Evolutionary conservation across 257 asterid genomes (phyloP).

Genomic region (Henckelia pumila): DNA sequence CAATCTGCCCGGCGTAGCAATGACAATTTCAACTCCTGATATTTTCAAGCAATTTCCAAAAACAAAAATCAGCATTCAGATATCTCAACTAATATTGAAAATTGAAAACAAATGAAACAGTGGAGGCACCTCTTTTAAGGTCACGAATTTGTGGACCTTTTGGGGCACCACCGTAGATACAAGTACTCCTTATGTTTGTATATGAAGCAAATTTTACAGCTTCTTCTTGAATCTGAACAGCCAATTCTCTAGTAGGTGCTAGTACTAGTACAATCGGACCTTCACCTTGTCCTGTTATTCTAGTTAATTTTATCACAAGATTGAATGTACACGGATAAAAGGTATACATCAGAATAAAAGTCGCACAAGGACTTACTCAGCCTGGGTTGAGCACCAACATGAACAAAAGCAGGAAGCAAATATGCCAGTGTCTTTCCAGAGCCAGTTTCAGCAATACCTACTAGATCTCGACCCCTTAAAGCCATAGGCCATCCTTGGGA

Average conservation of each 20-base stretch:
- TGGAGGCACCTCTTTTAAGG: conserved; percentile 65
- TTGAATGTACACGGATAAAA: conserved; percentile 3
- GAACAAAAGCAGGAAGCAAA: conserved; percentile 83
- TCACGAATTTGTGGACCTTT: conserved; percentile 95
- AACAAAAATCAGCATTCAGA: conserved; percentile 8
- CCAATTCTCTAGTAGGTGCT: conserved; percentile 94
- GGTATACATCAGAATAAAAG: background rate
- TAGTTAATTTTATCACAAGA: conserved; percentile 12
- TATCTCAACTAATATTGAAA: conserved; percentile 4
- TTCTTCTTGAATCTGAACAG: conserved; percentile 89
- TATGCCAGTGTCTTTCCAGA: conserved; percentile 91
- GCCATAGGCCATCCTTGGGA: conserved; percentile 99
- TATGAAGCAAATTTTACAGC: conserved; percentile 74
- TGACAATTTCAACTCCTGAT: conserved; percentile 83
- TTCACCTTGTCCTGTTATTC: conserved; percentile 66
- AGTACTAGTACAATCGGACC: conserved; percentile 82
- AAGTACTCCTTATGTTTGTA: conserved; percentile 68
- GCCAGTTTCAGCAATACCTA: conserved; percentile 97
- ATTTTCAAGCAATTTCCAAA: conserved; percentile 16
- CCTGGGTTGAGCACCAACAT: conserved; percentile 83
- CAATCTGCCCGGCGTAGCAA: conserved; percentile 93
- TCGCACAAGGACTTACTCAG: conserved; percentile 49
- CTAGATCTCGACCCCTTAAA: conserved; percentile 80
- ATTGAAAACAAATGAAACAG: conserved; percentile 6
- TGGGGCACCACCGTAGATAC: conserved; percentile 93